Evolutionary conservation across 345 rosid genomes (phyloP), one percentile per base, ranked within the genome.

Genomic region (Brassica cretica): DNA sequence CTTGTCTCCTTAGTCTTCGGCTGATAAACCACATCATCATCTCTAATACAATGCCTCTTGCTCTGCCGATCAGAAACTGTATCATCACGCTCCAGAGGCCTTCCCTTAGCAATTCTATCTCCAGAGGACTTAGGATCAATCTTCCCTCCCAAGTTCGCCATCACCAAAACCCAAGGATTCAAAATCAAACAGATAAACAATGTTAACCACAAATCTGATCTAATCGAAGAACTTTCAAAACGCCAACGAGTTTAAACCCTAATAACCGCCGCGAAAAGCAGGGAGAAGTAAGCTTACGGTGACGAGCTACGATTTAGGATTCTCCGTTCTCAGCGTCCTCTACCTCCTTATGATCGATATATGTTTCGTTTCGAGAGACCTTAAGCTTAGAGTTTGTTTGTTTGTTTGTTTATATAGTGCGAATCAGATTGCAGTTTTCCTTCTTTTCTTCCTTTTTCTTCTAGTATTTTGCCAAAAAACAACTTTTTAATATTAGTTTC

Each of bases 401-500:
- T 53, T 16, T 55, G 24, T 21, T 21, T 21, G 24, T 21, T 16
- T 55, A 60, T 60, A 68, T 76, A 49, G 56, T 46, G 39, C 69
- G 16, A 29, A 18, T 68, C 46, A 27, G 33, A 41, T 10, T 39
- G 21, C 4, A 11, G 1, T 74, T 55, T 11, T 66, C 27, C 19
- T 3, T 3, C 0, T 58, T 4, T 64, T 55, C 25, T 72, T 37
- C 25, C 53, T 44, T 10, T 9, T 44, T 41, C n/a, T 21, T 21
- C 24, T 21, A 9, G 12, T 33, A 5, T 33, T 33, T 33, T 33
- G 37, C 37, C 33, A 71, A 62, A 78, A 76, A 33, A 78, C 14
- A 35, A 70, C 58, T 18, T 35, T 25, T 71, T 56, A 78, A 72
- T 78, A 72, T 65, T 71, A 71, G 39, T 44, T 37, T 9, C 44